Evolutionary conservation across 176 grass and related monocot genomes (phyloP).

Genomic region (Eleusine indica): DNA sequence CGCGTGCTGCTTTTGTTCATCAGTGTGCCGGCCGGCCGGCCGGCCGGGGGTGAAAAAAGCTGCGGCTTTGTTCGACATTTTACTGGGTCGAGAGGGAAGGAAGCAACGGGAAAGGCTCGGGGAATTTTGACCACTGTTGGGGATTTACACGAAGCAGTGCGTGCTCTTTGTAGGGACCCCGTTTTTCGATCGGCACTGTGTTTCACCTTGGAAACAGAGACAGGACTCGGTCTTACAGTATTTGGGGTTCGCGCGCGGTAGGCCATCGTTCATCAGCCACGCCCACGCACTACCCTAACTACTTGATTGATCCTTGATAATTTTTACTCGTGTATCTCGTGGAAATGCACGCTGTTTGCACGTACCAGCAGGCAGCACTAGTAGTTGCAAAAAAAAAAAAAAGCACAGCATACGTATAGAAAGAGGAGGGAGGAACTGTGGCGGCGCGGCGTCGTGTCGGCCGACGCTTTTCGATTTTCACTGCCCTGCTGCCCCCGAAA

Average conservation of each 20-base stretch:
- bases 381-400: slow-evolving; percentile 1
- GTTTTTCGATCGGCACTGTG: not conserved
- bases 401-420: too few relatives aligned
- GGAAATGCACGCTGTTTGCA: not conserved
- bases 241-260: too few relatives aligned
- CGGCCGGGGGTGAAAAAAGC: slow-evolving; percentile 22
- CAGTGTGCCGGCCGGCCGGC: slow-evolving; percentile 18
- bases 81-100: slow-evolving; percentile 19
- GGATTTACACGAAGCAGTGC: not conserved
- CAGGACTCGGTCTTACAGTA: not conserved
- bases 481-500: not conserved
- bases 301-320: too few relatives aligned
- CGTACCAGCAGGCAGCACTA: not conserved
- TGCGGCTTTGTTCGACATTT: slow-evolving; percentile 8
- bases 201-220: not conserved
- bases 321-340: too few relatives aligned
- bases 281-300: not conserved
- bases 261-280: not conserved
- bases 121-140: slow-evolving; percentile 39
- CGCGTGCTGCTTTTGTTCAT: slow-evolving; percentile 24
- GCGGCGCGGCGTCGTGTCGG: slow-evolving; percentile 4
- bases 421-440: not conserved
- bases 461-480: slow-evolving; percentile 26
- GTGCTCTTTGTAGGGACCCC: slow-evolving; percentile 14
- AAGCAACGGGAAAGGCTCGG: not conserved